Evolutionary conservation across 768 basidiomycete species (phyloP).

Genomic region (Suillus occidentalis): DNA sequence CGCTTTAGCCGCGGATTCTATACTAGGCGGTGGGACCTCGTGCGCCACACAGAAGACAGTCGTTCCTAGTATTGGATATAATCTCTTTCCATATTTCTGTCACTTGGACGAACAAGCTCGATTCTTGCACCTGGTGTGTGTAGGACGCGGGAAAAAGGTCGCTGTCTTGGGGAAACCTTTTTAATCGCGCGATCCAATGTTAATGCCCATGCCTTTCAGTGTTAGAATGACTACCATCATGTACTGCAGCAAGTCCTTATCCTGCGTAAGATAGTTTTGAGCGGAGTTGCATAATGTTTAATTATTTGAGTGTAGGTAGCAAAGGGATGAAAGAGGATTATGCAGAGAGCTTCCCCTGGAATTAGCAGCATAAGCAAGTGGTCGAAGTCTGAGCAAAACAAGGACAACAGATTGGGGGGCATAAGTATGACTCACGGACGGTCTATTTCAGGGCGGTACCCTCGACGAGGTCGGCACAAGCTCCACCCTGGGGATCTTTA

Average conservation of each 20-base stretch:
- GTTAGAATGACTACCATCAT: neutral
- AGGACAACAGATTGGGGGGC: neutral
- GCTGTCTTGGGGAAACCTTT: neutral
- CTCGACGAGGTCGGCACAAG: constrained; percentile 22
- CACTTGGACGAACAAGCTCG: neutral
- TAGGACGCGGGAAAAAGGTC: neutral
- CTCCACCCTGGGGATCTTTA: constrained; percentile 46
- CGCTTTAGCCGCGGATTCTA: neutral
- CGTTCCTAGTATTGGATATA: neutral
- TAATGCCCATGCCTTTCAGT: neutral
- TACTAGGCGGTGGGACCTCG: neutral
- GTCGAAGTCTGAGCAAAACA: neutral
- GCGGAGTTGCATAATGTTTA: neutral
- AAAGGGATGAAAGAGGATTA: neutral
- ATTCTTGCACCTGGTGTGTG: neutral
- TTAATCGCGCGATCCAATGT: neutral
- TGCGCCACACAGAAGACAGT: neutral
- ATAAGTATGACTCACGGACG: neutral
- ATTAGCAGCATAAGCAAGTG: neutral
- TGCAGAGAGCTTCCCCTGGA: too few relatives aligned
- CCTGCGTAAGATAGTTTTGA: neutral
- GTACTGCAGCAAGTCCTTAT: neutral
- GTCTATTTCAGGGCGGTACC: neutral
- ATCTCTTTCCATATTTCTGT: neutral
- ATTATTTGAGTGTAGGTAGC: neutral